phyloP scores from a whole-genome alignment of 805 yeast genomes.

The Metschnikowia similis region DNA sequence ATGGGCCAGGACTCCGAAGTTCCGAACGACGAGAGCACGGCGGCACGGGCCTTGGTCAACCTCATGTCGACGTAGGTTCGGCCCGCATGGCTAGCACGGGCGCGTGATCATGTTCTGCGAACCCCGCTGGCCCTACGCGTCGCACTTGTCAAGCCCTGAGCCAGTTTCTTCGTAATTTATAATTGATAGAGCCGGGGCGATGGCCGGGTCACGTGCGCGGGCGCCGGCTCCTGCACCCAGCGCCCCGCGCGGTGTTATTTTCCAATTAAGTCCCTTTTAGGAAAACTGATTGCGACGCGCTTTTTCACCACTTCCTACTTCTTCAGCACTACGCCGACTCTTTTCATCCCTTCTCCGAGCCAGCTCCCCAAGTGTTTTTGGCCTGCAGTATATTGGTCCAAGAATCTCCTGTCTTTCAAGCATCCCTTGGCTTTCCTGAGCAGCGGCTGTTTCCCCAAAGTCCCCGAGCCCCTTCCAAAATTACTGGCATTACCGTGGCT shows the following conservation, averaged over 20 bases:
- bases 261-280: conserved; percentile 4
- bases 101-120: no score
- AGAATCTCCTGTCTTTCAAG: no score
- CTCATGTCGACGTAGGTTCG: conserved; percentile 31
- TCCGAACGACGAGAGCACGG: conserved; percentile 44
- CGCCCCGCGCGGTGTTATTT: conserved; percentile 9
- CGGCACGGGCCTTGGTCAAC: conserved; percentile 64
- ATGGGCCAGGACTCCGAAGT: conserved; percentile 3
- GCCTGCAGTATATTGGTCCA: no score
- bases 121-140: neutral
- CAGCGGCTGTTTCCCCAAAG: no score
- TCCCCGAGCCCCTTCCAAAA: no score
- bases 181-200: no score
- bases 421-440: no score
- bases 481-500: no score
- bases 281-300: conserved; percentile 9
- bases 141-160: no score
- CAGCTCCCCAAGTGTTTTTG: no score
- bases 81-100: no score
- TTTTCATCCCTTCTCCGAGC: neutral
- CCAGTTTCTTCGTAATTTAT: no score
- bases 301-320: neutral
- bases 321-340: neutral
- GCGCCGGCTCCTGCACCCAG: conserved; percentile 1
- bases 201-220: neutral